phyloP scores from a whole-genome alignment of 345 rosid genomes.

The Turnera subulata region DNA sequence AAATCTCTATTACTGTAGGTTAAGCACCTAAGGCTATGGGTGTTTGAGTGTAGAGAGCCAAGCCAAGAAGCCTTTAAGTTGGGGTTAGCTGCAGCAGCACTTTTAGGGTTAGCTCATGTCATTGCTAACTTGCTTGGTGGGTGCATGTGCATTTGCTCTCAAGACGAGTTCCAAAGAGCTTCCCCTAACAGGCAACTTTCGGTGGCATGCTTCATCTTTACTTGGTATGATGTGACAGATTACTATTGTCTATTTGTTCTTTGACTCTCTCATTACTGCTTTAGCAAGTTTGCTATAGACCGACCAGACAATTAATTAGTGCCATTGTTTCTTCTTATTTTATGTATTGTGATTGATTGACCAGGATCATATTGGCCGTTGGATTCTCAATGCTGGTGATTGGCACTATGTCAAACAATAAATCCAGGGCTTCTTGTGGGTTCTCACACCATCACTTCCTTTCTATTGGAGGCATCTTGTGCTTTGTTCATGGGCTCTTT shows the following conservation, averaged over 20 bases:
- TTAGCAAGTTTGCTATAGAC: too few species aligned
- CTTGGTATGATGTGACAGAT: slow-evolving; percentile 49
- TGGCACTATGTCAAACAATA: slow-evolving; percentile 70
- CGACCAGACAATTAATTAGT: background rate
- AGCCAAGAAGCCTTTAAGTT: slow-evolving; percentile 78
- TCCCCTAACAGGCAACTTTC: slow-evolving; percentile 70
- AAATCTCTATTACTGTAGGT: slow-evolving; percentile 45
- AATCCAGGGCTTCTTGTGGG: slow-evolving; percentile 79
- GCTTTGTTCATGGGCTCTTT: slow-evolving; percentile 84
- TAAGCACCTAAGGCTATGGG: slow-evolving; percentile 74
- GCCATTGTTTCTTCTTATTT: background rate
- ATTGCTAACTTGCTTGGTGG: slow-evolving; percentile 71
- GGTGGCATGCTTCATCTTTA: slow-evolving; percentile 58
- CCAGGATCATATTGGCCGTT: slow-evolving; percentile 73
- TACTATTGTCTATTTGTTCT: background rate
- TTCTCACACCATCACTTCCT: slow-evolving; percentile 82
- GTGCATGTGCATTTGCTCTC: slow-evolving; percentile 78
- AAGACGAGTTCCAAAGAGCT: slow-evolving; percentile 68
- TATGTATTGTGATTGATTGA: too few species aligned
- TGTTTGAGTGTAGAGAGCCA: slow-evolving; percentile 87
- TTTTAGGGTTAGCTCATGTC: slow-evolving; percentile 63
- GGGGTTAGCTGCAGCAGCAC: slow-evolving; percentile 71
- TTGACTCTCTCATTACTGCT: too few species aligned
- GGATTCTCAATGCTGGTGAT: slow-evolving; percentile 73
- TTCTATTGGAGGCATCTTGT: slow-evolving; percentile 80